Evolutionary conservation across 2,329 filamentous ascomycete genomes (phyloP), one percentile per base, ranked within the genome.

Genomic region (Coniochaeta ligniaria): DNA sequence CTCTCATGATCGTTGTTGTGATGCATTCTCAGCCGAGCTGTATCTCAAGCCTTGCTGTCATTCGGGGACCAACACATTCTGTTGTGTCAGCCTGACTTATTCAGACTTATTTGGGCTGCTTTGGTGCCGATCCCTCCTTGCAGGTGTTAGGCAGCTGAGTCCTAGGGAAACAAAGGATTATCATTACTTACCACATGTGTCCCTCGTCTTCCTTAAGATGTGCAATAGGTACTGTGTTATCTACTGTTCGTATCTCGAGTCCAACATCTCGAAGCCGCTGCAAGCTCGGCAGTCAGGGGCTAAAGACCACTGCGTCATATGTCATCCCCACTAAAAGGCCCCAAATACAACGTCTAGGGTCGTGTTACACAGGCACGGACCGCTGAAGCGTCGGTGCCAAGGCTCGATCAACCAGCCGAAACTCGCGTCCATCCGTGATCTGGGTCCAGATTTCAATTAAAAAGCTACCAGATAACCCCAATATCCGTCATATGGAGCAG

Each of bases 401-500:
- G 43, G 22, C 20, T 47, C 43, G 43, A 47, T 47, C 43, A 47
- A 47, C 20, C 43, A 47, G 43, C 43, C 43, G 43, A 47, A 47
- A 47, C 20, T 22, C 43, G 43, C 43, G 24, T 47, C 20, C 43
- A 20, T 47, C 43, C 43, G 20, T 20, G 22, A 24, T 47, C 43
- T 7, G 43, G 43, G 43, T 22, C 43, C 43, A 24, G 20, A 24
- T 47, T 24, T 11, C 24, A 22, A 24, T 22, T 6, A 47, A 47
- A 47, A 47, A 47, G 20, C 11, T 47, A 47, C 20, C 43, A 47
- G n/a, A 43, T 20, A 47, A 47, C 11, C 11, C 8, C 20, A 24
- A 17, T 12, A 24, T 31, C 12, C 38, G 43, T 52, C 47, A 31
- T 52, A 52, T 52, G 47, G 47, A 52, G 47, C 47, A 96, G 79